phyloP scores from a whole-genome alignment of 2,329 filamentous ascomycete species.

The Pseudocercospora eumusae region DNA sequence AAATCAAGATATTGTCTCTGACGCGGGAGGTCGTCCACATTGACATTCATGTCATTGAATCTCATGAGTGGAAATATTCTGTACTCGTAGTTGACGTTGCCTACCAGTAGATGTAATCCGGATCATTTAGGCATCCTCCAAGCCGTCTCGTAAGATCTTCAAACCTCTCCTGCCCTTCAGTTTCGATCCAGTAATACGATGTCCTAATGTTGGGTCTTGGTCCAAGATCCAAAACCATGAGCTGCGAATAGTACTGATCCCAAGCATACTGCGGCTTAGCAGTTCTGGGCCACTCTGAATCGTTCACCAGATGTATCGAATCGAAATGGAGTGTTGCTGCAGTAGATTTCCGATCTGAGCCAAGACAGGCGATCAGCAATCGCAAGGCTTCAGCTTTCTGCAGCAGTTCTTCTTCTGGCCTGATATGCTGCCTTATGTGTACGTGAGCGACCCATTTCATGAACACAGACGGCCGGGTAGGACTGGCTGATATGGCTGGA shows the following conservation, averaged over 20 bases:
- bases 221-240: conserved; percentile 11
- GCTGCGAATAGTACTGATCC: conserved; percentile 16
- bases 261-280: conserved; percentile 15
- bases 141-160: conserved; percentile 15
- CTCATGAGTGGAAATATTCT: neutral
- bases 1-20: too few species aligned
- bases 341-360: conserved; percentile 14
- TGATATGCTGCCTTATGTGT: conserved; percentile 20
- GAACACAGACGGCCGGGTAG: conserved; percentile 14
- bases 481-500: conserved; percentile 5
- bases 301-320: conserved; percentile 20
- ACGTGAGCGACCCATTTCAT: conserved; percentile 20
- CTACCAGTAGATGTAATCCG: conserved; percentile 13
- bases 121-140: conserved; percentile 18
- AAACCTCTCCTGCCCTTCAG: conserved; percentile 17
- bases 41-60: neutral
- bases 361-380: conserved; percentile 17
- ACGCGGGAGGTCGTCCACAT: neutral
- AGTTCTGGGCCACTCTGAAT: conserved; percentile 12
- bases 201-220: conserved; percentile 15
- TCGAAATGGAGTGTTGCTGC: conserved; percentile 20
- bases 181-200: conserved; percentile 17
- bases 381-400: conserved; percentile 15
- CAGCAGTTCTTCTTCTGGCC: conserved; percentile 19
- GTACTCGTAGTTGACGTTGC: neutral